Evolutionary conservation across 305 asterid species (phyloP), one percentile per base, ranked within the genome.

Genomic region (Solanum hybrid): DNA sequence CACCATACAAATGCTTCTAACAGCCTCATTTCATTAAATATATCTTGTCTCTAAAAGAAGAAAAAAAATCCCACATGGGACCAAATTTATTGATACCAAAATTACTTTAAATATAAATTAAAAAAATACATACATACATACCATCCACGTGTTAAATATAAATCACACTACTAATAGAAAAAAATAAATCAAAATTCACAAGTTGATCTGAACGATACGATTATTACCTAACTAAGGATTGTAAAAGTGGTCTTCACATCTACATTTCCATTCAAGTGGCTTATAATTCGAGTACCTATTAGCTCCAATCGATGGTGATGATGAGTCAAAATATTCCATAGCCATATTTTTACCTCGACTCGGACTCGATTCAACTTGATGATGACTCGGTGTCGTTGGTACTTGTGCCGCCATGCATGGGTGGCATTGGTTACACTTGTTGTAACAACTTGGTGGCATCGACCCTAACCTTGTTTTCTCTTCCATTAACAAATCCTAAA

Each of bases 221-320:
- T 79, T 79, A 79, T 79, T 3, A 24, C 13, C 69, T 8, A 10
- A 14, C 90, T 80, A 97, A 79, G 99, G 99, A 42, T 95, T 95
- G 94, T 93, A 97, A 66, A 96, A 92, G 84, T 95, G 95, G 91
- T 95, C 96, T 34, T 88, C 94, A 88, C 99, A 96, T 90, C 96
- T 92, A 95, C 99, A 96, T 90, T 97, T 97, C 99, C 99, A 97
- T 3, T 98, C 98, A 4, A 97, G 95, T 37, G 99, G 98, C 95
- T 97, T 97, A 96, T 97, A 97, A 93, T 97, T 96, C 37, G 99
- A 95, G 95, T 97, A 97, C 95, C 97, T 93, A 93, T 93, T 94
- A 2, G 93, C 91, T 79, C 90, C 91, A 0, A 20, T 32, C 0
- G 81, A 76, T 76, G 92, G 5, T 34, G 35, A 46, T 38, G 93